A percentile compares a stretch with the other conserved stretches of the same genome.
Evolutionary conservation across 2,329 filamentous ascomycete species (phyloP).

Genomic region (Pseudogymnoascus sp.): DNA sequence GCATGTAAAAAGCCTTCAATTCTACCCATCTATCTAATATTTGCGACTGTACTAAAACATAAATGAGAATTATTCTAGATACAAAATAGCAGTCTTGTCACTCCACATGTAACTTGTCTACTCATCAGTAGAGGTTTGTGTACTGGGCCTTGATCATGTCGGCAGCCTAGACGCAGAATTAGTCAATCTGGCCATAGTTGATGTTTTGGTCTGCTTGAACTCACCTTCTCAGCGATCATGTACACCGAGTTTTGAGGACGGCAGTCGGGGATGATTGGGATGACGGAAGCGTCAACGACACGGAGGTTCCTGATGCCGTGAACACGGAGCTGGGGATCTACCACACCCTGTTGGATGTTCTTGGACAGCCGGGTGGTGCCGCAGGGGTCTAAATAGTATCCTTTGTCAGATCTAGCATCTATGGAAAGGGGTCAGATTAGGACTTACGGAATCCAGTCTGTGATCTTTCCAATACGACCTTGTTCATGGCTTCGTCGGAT

Average conservation of each 20-base stretch:
- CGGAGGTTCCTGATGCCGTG: conserved; percentile 44
- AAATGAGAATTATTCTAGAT: background rate
- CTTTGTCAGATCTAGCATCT: background rate
- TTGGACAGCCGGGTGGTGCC: conserved; percentile 47
- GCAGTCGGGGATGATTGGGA: conserved; percentile 46
- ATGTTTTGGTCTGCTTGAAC: conserved; percentile 20
- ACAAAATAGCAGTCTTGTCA: background rate
- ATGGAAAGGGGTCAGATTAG: conserved; percentile 16
- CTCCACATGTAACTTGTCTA: background rate
- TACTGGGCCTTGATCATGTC: conserved; percentile 40
- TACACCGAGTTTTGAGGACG: conserved; percentile 54
- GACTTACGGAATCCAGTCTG: conserved; percentile 45
- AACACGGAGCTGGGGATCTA: conserved; percentile 42
- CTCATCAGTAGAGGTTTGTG: conserved; percentile 24
- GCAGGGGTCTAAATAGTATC: conserved; percentile 36
- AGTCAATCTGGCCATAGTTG: background rate
- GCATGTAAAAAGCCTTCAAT: background rate
- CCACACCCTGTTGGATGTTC: conserved; percentile 42
- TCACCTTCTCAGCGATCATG: conserved; percentile 50
- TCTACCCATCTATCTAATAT: background rate
- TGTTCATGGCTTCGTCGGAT: conserved; percentile 48
- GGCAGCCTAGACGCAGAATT: conserved; percentile 24
- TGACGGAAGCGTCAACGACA: conserved; percentile 46
- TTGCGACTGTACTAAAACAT: background rate
- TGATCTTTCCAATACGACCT: conserved; percentile 47